Evolutionary conservation across 2,329 filamentous ascomycete genomes (phyloP).

Genomic region (Cercospora zeae-maydis): DNA sequence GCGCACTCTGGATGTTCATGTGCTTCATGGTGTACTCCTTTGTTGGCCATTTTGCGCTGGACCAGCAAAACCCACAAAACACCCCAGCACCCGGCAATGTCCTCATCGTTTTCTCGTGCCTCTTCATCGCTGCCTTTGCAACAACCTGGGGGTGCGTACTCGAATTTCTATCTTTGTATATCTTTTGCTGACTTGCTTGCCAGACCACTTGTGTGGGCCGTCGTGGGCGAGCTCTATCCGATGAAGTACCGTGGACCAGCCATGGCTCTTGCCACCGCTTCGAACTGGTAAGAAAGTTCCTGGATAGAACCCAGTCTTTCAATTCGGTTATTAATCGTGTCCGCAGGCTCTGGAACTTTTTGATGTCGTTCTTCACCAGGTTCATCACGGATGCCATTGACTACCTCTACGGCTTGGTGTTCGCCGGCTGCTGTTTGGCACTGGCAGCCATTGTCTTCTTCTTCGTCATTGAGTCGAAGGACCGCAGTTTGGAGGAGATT

Average conservation of each 20-base stretch:
- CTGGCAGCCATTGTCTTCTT: conserved; percentile 38
- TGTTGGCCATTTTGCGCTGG: conserved; percentile 32
- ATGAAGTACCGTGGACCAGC: conserved; percentile 41
- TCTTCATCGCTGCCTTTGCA: conserved; percentile 38
- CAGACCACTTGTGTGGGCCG: conserved; percentile 34
- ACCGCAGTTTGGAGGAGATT: conserved; percentile 40
- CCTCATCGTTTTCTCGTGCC: conserved; percentile 38
- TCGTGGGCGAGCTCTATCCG: conserved; percentile 38
- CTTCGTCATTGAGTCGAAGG: conserved; percentile 40
- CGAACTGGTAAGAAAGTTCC: conserved; percentile 38
- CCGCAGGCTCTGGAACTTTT: conserved; percentile 26
- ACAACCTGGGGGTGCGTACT: conserved; percentile 33
- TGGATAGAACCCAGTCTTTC: too few species aligned
- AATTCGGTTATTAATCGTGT: neutral
- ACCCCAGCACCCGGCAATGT: conserved; percentile 32
- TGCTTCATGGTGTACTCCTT: conserved; percentile 61
- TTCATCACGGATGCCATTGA: conserved; percentile 40
- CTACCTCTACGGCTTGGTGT: conserved; percentile 41
- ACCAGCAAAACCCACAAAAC: conserved; percentile 21
- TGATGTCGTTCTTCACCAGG: conserved; percentile 39
- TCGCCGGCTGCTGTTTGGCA: conserved; percentile 38
- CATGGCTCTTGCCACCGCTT: conserved; percentile 46
- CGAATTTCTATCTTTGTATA: neutral
- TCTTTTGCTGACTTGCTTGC: neutral
- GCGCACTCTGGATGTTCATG: conserved; percentile 41